These are phyloP conservation scores for Pelargonium myrrhifolium DNA, from an alignment of 441 rosid species.

Conservation along the genomic window DNA sequence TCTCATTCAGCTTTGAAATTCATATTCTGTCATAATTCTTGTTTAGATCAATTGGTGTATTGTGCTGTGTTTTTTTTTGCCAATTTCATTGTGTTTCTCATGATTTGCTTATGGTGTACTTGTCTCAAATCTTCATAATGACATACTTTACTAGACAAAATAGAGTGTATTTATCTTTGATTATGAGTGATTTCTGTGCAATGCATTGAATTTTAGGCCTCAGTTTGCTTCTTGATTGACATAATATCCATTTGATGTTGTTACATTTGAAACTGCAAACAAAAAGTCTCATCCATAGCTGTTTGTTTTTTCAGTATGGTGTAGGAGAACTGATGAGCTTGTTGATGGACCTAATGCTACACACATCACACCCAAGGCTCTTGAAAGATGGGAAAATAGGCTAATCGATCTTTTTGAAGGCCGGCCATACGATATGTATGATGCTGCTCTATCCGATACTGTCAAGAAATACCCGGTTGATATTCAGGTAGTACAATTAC, in stretches of 20 bases:
- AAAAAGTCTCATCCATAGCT: not conserved
- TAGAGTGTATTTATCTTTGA: not conserved
- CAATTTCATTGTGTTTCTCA: too few species aligned
- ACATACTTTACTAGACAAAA: too few species aligned
- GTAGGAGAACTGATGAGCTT: constrained; percentile 48
- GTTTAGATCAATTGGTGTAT: not conserved
- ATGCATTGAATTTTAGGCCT: not conserved
- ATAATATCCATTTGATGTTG: not conserved
- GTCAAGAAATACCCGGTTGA: constrained; percentile 39
- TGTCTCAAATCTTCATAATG: too few species aligned
- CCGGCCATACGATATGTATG: constrained; percentile 35
- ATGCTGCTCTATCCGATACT: constrained; percentile 40
- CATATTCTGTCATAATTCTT: not conserved
- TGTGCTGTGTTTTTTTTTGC: too few species aligned
- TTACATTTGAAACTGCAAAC: not conserved
- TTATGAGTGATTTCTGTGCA: not conserved
- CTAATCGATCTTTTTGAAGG: constrained; percentile 34
- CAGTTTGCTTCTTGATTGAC: not conserved
- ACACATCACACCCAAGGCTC: constrained; percentile 41
- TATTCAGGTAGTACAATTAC: constrained; percentile 27
- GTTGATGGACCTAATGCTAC: constrained; percentile 46
- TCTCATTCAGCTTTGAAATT: not conserved
- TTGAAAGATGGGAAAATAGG: constrained; percentile 39
- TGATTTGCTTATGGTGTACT: too few species aligned
- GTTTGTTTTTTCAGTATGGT: constrained; percentile 33